These are phyloP conservation scores for Tritrichomonas foetus DNA, from an alignment of 208 protist genomes.

Conservation along the genomic window DNA sequence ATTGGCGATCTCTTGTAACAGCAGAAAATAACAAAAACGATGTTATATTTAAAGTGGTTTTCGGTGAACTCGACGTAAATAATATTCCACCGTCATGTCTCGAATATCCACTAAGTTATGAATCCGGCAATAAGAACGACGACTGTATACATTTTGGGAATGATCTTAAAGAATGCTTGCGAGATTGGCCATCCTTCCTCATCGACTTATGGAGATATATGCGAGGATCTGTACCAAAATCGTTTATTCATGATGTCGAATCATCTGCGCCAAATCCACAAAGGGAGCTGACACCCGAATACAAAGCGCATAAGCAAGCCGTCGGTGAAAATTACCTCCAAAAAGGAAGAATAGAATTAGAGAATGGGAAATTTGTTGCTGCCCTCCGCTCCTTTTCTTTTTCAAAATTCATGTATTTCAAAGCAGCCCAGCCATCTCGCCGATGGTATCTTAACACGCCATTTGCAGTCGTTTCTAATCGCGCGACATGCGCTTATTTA, in stretches of 20 bases:
- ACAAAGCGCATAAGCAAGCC: neutral
- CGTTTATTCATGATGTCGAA: neutral
- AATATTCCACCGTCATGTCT: too few species aligned
- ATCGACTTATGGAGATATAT: neutral
- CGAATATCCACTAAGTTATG: too few species aligned
- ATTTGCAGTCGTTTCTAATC: neutral
- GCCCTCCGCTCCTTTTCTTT: neutral
- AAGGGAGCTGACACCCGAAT: neutral
- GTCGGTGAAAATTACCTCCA: neutral
- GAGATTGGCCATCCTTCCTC: neutral
- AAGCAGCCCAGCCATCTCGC: neutral
- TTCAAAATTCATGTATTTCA: neutral
- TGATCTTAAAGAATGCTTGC: neutral
- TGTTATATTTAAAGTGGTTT: too few species aligned
- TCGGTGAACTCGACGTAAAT: too few species aligned
- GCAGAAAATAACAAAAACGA: too few species aligned
- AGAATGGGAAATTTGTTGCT: neutral
- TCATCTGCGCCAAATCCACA: neutral
- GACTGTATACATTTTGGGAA: too few species aligned
- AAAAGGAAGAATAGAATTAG: neutral
- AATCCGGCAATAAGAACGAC: too few species aligned
- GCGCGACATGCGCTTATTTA: neutral
- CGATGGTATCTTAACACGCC: neutral
- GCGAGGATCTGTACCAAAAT: neutral
- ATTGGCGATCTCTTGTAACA: too few species aligned